Evolutionary conservation across 345 rosid genomes (phyloP), one percentile per base, ranked within the genome.

Genomic region (Clarkia xantiana): DNA sequence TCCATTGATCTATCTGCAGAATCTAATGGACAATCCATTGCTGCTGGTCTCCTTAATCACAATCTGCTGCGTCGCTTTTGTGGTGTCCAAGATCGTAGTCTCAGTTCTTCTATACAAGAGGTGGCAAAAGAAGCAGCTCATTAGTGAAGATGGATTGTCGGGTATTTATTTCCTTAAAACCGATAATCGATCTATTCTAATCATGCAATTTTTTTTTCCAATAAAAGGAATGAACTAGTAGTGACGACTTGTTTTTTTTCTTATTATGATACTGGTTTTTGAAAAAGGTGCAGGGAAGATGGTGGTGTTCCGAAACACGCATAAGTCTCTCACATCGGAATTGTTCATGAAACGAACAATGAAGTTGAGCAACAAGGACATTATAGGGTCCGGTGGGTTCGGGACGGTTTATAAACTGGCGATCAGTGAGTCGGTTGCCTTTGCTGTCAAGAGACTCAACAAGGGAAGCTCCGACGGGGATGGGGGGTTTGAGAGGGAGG

Each of bases 401-500:
- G 97, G 97, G 45, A 82, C 84, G 1, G 97, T 90, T 22, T 80
- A 85, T 63, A 71, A 53, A 59, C 57, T 79, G 76, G 54, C 38
- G 13, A 55, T 90, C 22, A 67, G 71, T 52, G 78, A 85, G 10
- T 71, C 78, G 10, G 49, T 58, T 25, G 70, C 74, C 13, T 75
- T 85, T 8, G 95, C 97, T 18, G 90, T 89, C n/a, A 89, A 89
- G 62, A 79, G 79, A 59, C 70, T 82, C 1, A 69, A 68, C 68
- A 71, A 71, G 58, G 95, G 88, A 68, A 69, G 65, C 34, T 65
- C 77, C n/a, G 94, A 82, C 1, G 68, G 76, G 62, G 97, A 82
- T 2, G 52, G 75, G 54, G 90, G 90, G 18, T 85, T 85, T 10
- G 73, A 80, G 46, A 71, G 97, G 61, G 95, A 90, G 52, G 38